Percentiles rank a stretch among this genome's conserved stretches.
phyloP scores from a whole-genome alignment of 2,329 filamentous ascomycete species.

The Scedosporium minutisporum region DNA sequence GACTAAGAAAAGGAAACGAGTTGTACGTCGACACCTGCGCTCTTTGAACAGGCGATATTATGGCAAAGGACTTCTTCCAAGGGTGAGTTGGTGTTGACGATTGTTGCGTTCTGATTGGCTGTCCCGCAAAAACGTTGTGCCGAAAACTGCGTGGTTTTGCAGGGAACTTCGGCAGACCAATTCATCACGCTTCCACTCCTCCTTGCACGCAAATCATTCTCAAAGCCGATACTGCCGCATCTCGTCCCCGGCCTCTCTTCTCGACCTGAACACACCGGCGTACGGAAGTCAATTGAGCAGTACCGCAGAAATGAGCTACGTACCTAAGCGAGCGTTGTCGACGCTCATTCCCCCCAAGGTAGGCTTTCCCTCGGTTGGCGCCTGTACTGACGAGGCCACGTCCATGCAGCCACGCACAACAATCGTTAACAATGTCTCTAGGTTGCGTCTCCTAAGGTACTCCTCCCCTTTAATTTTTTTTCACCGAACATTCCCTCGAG shows the following conservation, averaged over 20 bases:
- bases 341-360: constrained; percentile 99
- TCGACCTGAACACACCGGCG: background rate
- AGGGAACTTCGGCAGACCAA: constrained; percentile 15
- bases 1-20: background rate
- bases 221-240: constrained; percentile 9
- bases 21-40: background rate
- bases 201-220: constrained; percentile 10
- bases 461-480: constrained; percentile 23
- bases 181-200: constrained; percentile 8
- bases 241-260: background rate
- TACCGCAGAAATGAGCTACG: constrained; percentile 66
- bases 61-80: background rate
- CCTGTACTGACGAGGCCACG: background rate
- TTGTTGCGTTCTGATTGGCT: constrained; percentile 29
- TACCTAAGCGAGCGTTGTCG: constrained; percentile 83
- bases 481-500: too few relatives aligned
- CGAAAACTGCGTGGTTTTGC: constrained; percentile 41
- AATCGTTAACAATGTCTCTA: constrained; percentile 22
- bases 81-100: constrained; percentile 8
- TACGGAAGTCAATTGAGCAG: background rate
- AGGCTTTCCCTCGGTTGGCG: constrained; percentile 21
- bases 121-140: constrained; percentile 31
- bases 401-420: constrained; percentile 8
- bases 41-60: background rate
- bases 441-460: constrained; percentile 79